Evolutionary conservation across 345 rosid genomes (phyloP).

Genomic region (Lumnitzera racemosa): DNA sequence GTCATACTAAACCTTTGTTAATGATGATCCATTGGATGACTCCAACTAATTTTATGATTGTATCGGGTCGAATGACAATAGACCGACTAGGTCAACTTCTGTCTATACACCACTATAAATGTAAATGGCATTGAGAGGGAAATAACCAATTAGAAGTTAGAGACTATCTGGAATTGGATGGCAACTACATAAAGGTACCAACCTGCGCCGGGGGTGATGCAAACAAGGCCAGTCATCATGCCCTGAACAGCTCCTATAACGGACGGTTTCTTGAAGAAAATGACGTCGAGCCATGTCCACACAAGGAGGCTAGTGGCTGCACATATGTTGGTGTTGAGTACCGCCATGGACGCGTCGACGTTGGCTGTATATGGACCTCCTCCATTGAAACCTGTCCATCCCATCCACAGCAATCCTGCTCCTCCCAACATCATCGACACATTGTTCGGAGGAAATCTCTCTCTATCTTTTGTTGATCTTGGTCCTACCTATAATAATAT

Average conservation of each 20-base stretch:
- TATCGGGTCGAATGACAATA: too few relatives aligned
- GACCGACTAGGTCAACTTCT: too few relatives aligned
- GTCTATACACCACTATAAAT: too few relatives aligned
- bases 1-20: too few relatives aligned
- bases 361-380: constrained; percentile 18
- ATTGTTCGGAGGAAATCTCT: constrained; percentile 18
- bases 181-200: not conserved
- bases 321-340: constrained; percentile 18
- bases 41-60: too few relatives aligned
- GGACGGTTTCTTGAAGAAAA: constrained; percentile 19
- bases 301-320: constrained; percentile 20
- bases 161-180: not conserved
- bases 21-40: too few relatives aligned
- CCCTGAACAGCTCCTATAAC: constrained; percentile 23
- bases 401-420: constrained; percentile 20
- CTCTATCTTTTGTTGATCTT: constrained; percentile 2
- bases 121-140: too few relatives aligned
- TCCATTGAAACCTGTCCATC: constrained; percentile 23
- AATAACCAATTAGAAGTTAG: too few relatives aligned
- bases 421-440: constrained; percentile 14
- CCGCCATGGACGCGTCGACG: constrained; percentile 16
- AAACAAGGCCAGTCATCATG: constrained; percentile 22
- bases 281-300: constrained; percentile 19
- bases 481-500: constrained; percentile 12
- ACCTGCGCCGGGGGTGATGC: constrained; percentile 21